Evolutionary conservation across 331 rosid species (phyloP).

Genomic region (Cucumis variabilis): DNA sequence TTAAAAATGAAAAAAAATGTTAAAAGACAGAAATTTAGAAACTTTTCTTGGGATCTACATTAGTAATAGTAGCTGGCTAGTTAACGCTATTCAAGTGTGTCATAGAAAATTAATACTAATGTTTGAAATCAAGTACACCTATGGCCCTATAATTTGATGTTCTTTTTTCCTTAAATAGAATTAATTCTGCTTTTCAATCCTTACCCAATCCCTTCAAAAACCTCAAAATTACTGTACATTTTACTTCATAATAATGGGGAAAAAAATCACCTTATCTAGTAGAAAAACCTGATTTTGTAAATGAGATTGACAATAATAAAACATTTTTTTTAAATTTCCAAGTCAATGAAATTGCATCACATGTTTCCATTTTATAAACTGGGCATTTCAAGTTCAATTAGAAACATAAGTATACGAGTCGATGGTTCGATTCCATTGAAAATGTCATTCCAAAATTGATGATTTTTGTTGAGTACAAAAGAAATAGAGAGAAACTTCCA

Average conservation of each 20-base stretch:
- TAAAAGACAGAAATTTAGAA: background rate
- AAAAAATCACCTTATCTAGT: too few species aligned
- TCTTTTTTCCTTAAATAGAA: background rate
- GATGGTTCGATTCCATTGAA: background rate
- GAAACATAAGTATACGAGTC: background rate
- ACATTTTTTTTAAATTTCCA: too few species aligned
- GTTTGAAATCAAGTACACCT: background rate
- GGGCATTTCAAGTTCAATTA: too few species aligned
- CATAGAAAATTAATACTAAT: background rate
- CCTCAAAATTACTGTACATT: background rate
- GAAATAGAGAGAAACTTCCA: background rate
- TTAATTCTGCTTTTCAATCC: background rate
- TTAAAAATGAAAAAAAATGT: background rate
- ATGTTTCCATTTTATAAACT: too few species aligned
- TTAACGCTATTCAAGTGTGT: background rate
- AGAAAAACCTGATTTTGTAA: background rate
- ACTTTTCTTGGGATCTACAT: slow-evolving; percentile 14
- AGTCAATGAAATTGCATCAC: too few species aligned
- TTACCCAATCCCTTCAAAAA: background rate
- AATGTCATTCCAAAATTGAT: background rate
- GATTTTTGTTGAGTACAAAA: background rate
- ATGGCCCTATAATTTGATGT: background rate
- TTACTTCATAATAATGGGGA: background rate
- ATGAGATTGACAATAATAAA: too few species aligned
- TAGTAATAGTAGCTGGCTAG: background rate